Evolutionary conservation across 495 filamentous ascomycete genomes (phyloP).

Genomic region (Annulohypoxylon nitens): DNA sequence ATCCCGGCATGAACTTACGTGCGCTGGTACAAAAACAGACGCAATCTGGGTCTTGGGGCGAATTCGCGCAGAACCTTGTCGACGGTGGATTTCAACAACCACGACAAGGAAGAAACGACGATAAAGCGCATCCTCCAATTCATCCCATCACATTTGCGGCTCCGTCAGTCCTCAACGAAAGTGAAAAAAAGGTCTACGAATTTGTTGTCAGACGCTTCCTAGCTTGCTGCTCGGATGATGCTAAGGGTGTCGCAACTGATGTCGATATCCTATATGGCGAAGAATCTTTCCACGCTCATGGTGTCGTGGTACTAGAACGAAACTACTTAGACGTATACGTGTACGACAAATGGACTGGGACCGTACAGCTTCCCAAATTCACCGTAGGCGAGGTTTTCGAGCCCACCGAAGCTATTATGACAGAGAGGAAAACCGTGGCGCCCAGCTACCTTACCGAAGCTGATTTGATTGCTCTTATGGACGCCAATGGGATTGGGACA

Average conservation of each 20-base stretch:
- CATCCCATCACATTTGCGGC: slow-evolving; percentile 88
- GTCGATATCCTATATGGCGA: slow-evolving; percentile 88
- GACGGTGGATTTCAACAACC: slow-evolving; percentile 85
- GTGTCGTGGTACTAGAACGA: slow-evolving; percentile 84
- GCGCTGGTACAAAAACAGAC: slow-evolving; percentile 87
- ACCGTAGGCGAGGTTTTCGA: slow-evolving; percentile 82
- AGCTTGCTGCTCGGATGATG: slow-evolving; percentile 96
- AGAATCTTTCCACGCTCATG: slow-evolving; percentile 82
- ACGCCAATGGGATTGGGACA: slow-evolving; percentile 97
- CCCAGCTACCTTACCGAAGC: slow-evolving; percentile 94
- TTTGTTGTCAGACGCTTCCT: slow-evolving; percentile 95
- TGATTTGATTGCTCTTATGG: slow-evolving; percentile 97
- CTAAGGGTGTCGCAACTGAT: slow-evolving; percentile 83
- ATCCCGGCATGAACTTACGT: slow-evolving; percentile 86
- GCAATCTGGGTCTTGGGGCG: slow-evolving; percentile 80
- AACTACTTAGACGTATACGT: slow-evolving; percentile 97
- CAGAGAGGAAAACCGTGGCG: slow-evolving; percentile 85
- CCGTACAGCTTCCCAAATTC: slow-evolving; percentile 83
- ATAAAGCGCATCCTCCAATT: slow-evolving; percentile 97
- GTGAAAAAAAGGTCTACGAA: slow-evolving; percentile 87
- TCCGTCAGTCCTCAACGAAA: slow-evolving; percentile 69
- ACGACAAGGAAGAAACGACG: slow-evolving; percentile 85
- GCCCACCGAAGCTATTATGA: slow-evolving; percentile 89
- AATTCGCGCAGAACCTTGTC: slow-evolving; percentile 82
- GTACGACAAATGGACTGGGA: slow-evolving; percentile 96